A percentile compares a stretch with the other conserved stretches of the same genome.
Evolutionary conservation across 305 asterid species (phyloP).

Genomic region (Solanum hybrid): DNA sequence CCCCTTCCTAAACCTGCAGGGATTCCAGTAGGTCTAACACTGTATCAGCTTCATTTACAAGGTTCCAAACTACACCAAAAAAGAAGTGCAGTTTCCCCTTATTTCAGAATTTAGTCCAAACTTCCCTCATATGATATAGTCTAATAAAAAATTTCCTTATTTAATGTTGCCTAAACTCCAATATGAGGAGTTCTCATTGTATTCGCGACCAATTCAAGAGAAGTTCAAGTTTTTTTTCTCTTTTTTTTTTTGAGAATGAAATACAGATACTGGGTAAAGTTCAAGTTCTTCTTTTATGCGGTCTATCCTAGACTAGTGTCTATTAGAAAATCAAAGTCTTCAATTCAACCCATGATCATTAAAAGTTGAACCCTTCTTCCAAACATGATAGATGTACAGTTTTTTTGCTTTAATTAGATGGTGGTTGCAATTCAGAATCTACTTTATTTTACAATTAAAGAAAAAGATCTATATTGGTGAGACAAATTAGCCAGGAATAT

Average conservation of each 20-base stretch:
- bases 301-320: neutral
- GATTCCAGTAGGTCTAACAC: neutral
- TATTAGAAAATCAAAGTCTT: neutral
- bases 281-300: neutral
- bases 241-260: neutral
- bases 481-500: neutral
- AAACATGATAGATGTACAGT: neutral
- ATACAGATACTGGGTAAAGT: neutral
- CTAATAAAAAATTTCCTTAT: neutral
- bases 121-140: neutral
- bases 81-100: neutral
- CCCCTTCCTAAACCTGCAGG: neutral
- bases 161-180: neutral
- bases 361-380: neutral
- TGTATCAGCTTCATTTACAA: neutral
- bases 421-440: neutral
- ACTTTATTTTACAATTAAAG: neutral
- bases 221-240: neutral
- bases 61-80: neutral
- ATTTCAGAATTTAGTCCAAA: neutral
- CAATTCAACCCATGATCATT: neutral
- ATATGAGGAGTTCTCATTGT: neutral
- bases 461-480: neutral
- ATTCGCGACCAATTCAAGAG: neutral
- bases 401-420: neutral